phyloP scores from a whole-genome alignment of 352 stramenopile species.

The Phytophthora fragariaefolia region DNA sequence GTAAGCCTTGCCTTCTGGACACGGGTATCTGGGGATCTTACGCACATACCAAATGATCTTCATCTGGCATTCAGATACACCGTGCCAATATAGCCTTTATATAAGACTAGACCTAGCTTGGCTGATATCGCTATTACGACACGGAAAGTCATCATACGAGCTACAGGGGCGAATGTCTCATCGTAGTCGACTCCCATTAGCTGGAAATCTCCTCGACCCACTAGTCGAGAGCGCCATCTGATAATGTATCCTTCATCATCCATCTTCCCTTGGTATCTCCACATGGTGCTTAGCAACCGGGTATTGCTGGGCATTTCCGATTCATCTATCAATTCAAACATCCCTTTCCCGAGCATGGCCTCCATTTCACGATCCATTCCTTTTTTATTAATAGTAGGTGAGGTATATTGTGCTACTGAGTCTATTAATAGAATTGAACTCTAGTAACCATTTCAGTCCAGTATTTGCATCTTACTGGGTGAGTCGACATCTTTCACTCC shows the following conservation, averaged over 20 bases:
- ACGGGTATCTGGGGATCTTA: background rate
- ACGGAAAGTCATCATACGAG: constrained; percentile 13
- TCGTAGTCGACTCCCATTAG: constrained; percentile 9
- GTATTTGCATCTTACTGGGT: no score
- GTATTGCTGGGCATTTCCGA: background rate
- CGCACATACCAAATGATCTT: background rate
- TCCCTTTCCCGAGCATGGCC: constrained; percentile 14
- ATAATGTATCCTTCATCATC: background rate
- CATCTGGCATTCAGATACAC: background rate
- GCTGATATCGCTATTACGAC: background rate
- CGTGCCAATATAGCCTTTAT: background rate
- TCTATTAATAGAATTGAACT: no score
- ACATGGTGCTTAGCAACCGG: constrained; percentile 5
- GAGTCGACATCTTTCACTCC: no score
- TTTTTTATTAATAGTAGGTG: no score
- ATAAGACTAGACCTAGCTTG: background rate
- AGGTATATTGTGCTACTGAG: no score
- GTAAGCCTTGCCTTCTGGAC: background rate
- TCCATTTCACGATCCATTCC: constrained; percentile 5
- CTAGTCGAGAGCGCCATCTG: constrained; percentile 4
- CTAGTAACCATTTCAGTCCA: no score
- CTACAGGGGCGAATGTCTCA: constrained; percentile 13
- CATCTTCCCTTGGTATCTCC: no score
- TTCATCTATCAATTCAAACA: background rate
- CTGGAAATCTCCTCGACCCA: constrained; percentile 8